Percentiles rank a stretch among this genome's conserved stretches.
Conservation (phyloP, 345 rosid species). For the Aegle marmelos region DNA sequence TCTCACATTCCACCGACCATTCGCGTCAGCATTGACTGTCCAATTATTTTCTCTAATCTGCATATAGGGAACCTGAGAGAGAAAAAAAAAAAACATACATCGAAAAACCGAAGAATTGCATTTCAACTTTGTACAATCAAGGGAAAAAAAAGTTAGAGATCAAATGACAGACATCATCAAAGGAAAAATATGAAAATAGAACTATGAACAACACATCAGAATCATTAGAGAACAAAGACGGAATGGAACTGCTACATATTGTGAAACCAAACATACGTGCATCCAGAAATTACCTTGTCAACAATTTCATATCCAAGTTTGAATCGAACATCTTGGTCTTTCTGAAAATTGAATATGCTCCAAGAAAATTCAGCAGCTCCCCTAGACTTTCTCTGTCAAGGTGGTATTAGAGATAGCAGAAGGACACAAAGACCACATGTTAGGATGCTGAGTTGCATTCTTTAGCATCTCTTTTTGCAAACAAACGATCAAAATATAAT, state of each 20-base stretch:
- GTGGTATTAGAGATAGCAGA: not conserved
- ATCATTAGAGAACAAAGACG: not conserved
- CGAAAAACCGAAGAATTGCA: not conserved
- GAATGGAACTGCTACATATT: not conserved
- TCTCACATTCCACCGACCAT: conserved; percentile 82
- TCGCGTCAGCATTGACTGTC: conserved; percentile 75
- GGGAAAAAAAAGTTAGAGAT: not conserved
- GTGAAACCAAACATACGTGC: not conserved
- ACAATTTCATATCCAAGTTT: conserved; percentile 75
- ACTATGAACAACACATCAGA: not conserved
- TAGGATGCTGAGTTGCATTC: not conserved
- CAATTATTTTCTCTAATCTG: conserved; percentile 92
- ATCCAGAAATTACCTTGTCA: conserved; percentile 51
- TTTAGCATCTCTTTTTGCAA: not conserved
- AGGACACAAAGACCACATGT: not conserved
- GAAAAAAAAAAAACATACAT: not conserved
- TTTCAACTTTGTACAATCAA: not conserved
- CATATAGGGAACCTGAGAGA: conserved; percentile 71
- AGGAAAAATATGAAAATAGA: not conserved
- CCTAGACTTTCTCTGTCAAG: conserved; percentile 62
- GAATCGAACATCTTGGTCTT: conserved; percentile 76
- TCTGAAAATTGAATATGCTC: conserved; percentile 67
- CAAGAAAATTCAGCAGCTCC: conserved; percentile 86
- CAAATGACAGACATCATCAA: not conserved
- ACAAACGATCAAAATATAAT: not conserved